Conservation (phyloP, 768 basidiomycete genomes). For the Hypsizygus marmoreus region DNA sequence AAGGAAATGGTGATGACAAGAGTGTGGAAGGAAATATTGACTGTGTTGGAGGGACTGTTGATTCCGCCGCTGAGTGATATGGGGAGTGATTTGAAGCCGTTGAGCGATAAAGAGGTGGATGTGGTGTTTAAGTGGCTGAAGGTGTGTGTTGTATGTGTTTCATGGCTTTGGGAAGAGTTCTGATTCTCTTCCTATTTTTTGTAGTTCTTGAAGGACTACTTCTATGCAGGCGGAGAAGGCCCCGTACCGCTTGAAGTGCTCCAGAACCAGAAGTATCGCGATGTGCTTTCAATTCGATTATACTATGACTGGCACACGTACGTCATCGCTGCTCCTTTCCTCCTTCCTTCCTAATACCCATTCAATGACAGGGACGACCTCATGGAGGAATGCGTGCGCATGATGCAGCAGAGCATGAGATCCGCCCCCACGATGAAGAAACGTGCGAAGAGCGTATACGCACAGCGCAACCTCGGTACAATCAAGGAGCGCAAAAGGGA, state of each 20-base stretch:
- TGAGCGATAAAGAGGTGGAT: constrained; percentile 96
- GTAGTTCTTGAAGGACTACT: constrained; percentile 93
- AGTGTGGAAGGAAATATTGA: constrained; percentile 95
- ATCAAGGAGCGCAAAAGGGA: constrained; percentile 93
- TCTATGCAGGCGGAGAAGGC: constrained; percentile 92
- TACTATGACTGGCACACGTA: constrained; percentile 98
- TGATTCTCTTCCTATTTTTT: constrained; percentile 7
- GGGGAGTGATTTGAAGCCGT: constrained; percentile 86
- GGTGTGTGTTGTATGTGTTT: constrained; percentile 40
- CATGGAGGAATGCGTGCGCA: constrained; percentile 94
- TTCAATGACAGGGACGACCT: constrained; percentile 59
- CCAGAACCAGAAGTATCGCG: constrained; percentile 94
- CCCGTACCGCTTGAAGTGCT: constrained; percentile 83
- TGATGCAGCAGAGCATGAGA: constrained; percentile 88
- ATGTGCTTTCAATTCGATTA: constrained; percentile 83
- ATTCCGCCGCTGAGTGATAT: constrained; percentile 88
- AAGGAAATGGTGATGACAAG: constrained; percentile 91
- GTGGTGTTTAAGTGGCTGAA: constrained; percentile 99
- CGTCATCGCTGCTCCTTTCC: constrained; percentile 23
- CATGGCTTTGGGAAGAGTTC: no score
- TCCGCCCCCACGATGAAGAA: constrained; percentile 77
- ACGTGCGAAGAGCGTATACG: constrained; percentile 89
- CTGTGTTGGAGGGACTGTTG: constrained; percentile 82
- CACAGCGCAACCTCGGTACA: constrained; percentile 93
- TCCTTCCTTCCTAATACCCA: constrained; percentile 12